Evolutionary conservation across 176 grass and related monocot genomes (phyloP), one percentile per base, ranked within the genome.

Genomic region (Oropetium thomaeum): DNA sequence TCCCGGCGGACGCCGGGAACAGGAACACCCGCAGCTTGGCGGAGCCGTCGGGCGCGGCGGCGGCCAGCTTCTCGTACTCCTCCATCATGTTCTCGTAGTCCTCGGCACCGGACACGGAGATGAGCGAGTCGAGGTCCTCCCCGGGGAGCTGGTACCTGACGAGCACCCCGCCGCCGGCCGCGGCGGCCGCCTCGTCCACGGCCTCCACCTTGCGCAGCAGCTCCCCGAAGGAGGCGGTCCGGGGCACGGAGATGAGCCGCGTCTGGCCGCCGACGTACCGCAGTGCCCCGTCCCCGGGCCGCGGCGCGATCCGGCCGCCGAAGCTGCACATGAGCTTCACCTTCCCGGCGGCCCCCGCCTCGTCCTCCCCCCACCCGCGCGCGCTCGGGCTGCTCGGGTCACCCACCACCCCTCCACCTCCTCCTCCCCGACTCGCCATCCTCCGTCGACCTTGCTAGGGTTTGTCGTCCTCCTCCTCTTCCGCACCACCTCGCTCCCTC

Each of bases 61-160:
- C 55, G 58, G 80, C 82, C 11, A 97, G 85, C 79, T 97, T 97
- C 57, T 90, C 90, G 76, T 97, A 90, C 90, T 97, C 93, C 67
- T 97, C 93, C 70, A 97, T 69, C 93, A 97, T 97, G 72, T 97
- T 97, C 12, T 84, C 85, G 71, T 88, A 73, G 67, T 97, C 90
- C 90, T 97, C 93, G 39, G 64, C 26, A 20, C 76, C 71, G 1
- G 93, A 86, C 0, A 97, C 83, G 2, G 93, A 97, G 25, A 97
- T 75, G 75, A 97, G 93, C 23, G 90, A 71, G 76, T 97, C 90
- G 8, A 97, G 86, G 81, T 97, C 90, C 90, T 93, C 90, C 27
- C 90, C 93, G 49, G 93, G 93, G 14, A 97, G 87, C 88, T 97
- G 93, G 85, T 97, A 97, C 76, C 87, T 84, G 19, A 96, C 7